These are phyloP conservation scores for Protomyces arabidopsidicola DNA, from an alignment of 1,139 yeast species.

Conservation along the genomic window DNA sequence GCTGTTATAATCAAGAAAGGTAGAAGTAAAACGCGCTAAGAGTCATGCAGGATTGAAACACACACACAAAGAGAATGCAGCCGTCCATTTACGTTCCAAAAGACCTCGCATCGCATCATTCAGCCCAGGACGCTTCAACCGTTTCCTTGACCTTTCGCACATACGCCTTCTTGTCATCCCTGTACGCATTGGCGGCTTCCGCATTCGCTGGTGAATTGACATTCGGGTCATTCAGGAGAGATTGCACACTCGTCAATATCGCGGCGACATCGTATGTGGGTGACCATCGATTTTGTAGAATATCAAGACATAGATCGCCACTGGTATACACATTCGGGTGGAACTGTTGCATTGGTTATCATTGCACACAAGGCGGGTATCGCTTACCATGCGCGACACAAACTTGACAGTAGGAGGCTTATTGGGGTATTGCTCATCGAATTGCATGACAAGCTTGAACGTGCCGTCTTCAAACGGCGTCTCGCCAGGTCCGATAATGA, in stretches of 20 bases:
- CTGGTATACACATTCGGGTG: constrained; percentile 96
- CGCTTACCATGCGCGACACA: constrained; percentile 65
- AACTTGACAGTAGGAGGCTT: constrained; percentile 93
- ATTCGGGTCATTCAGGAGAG: constrained; percentile 89
- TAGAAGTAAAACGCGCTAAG: neutral
- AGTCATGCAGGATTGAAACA: neutral
- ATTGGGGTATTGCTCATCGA: constrained; percentile 96
- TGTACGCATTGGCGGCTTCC: constrained; percentile 92
- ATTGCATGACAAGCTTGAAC: constrained; percentile 75
- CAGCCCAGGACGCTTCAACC: constrained; percentile 84
- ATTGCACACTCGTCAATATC: constrained; percentile 71
- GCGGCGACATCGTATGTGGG: constrained; percentile 99
- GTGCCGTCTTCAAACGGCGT: constrained; percentile 99
- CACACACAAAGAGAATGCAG: too few relatives aligned
- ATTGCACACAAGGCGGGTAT: neutral
- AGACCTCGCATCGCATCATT: neutral
- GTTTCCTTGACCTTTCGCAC: constrained; percentile 87
- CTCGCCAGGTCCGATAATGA: constrained; percentile 94
- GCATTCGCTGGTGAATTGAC: constrained; percentile 96
- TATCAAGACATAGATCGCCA: constrained; percentile 94
- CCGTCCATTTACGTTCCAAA: too few relatives aligned
- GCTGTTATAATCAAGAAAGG: constrained; percentile 5
- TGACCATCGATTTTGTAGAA: constrained; percentile 94
- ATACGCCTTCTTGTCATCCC: constrained; percentile 91
- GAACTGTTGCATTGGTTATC: constrained; percentile 43